A percentile compares a stretch with the other conserved stretches of the same genome.
Evolutionary conservation across 805 yeast species (phyloP).

Genomic region (Candida multigemmis): DNA sequence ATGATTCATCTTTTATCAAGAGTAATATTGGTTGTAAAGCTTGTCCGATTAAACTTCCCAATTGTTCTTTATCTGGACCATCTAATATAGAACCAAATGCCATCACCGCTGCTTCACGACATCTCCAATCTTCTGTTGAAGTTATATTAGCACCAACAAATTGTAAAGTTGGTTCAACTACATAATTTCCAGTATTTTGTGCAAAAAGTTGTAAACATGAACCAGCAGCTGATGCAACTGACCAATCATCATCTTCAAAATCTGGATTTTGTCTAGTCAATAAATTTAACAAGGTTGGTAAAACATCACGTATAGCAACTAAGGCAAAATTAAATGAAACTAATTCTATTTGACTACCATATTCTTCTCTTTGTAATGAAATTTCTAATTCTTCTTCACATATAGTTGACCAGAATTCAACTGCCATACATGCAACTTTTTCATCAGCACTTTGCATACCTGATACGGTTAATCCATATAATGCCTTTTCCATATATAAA

Average conservation of each 20-base stretch:
- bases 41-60: constrained; percentile 61
- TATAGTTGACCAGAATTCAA: constrained; percentile 99
- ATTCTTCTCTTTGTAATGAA: constrained; percentile 55
- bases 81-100: constrained; percentile 96
- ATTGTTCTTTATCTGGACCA: constrained; percentile 76
- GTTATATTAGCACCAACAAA: constrained; percentile 74
- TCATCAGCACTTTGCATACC: constrained; percentile 87
- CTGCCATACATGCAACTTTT: constrained; percentile 94
- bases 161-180: constrained; percentile 74
- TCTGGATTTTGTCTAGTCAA: constrained; percentile 88
- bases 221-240: constrained; percentile 97
- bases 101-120: constrained; percentile 97
- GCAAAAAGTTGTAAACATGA: constrained; percentile 93
- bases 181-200: constrained; percentile 77
- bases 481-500: constrained; percentile 94
- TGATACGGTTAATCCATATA: constrained; percentile 78
- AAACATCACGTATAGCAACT: constrained; percentile 73
- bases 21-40: constrained; percentile 74
- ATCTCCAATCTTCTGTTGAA: constrained; percentile 52
- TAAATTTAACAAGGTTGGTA: constrained; percentile 75
- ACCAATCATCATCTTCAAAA: constrained; percentile 95
- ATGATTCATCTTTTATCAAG: constrained; percentile 63
- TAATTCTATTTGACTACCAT: constrained; percentile 17
- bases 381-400: constrained; percentile 93
- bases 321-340: constrained; percentile 73